These are phyloP conservation scores for Dothideomycetes sp. DNA, from an alignment of 2,329 filamentous ascomycete species.

Conservation along the genomic window DNA sequence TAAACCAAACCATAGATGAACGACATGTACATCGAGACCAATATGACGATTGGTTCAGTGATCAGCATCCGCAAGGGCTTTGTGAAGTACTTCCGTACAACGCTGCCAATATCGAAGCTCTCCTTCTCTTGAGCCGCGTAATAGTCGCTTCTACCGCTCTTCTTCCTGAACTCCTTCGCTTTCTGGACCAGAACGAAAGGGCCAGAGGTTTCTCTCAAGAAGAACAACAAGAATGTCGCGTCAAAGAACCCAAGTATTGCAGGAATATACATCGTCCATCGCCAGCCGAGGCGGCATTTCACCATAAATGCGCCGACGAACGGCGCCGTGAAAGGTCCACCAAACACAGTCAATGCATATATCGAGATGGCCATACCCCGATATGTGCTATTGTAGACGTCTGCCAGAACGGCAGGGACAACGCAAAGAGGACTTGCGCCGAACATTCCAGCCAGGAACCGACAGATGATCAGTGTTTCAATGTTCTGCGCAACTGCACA, in stretches of 20 bases:
- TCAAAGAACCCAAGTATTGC: conserved; percentile 40
- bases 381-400: conserved; percentile 35
- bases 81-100: conserved; percentile 20
- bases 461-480: conserved; percentile 45
- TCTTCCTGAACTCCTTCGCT: conserved; percentile 50
- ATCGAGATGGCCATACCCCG: conserved; percentile 38
- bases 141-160: conserved; percentile 61
- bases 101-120: conserved; percentile 54
- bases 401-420: conserved; percentile 29
- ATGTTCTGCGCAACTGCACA: conserved; percentile 47
- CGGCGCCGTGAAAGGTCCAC: conserved; percentile 41
- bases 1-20: conserved; percentile 26
- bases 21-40: conserved; percentile 34
- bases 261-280: conserved; percentile 49
- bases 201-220: conserved; percentile 51
- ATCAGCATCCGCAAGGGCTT: conserved; percentile 33
- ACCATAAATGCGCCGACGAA: conserved; percentile 42
- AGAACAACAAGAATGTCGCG: conserved; percentile 33
- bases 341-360: conserved; percentile 35
- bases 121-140: conserved; percentile 61
- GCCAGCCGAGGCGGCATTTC: conserved; percentile 36
- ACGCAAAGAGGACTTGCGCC: conserved; percentile 42
- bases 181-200: conserved; percentile 53
- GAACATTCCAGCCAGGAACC: conserved; percentile 49
- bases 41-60: conserved; percentile 39